phyloP scores from a whole-genome alignment of 2,329 filamentous ascomycete species.

The Fusarium protoensiforme region DNA sequence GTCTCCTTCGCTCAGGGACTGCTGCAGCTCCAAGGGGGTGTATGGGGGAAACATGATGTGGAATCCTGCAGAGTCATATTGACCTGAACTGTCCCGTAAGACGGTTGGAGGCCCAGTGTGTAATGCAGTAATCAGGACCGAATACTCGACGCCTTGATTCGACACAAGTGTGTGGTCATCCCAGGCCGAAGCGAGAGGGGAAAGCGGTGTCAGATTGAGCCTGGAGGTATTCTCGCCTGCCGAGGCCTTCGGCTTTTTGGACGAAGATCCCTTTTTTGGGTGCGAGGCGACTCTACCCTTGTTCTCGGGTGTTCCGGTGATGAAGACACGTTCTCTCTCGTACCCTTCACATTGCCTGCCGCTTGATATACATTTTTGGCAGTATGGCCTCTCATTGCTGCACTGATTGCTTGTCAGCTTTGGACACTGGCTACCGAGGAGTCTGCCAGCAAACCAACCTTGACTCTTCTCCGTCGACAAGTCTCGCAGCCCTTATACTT shows the following conservation, averaged over 20 bases:
- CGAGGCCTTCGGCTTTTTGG: constrained; percentile 48
- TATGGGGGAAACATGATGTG: constrained; percentile 55
- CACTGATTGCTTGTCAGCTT: constrained; percentile 56
- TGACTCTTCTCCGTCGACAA: constrained; percentile 68
- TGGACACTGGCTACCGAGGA: neutral
- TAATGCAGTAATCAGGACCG: constrained; percentile 58
- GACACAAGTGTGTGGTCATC: constrained; percentile 58
- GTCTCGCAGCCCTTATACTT: constrained; percentile 75
- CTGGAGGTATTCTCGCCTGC: constrained; percentile 33
- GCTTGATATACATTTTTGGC: constrained; percentile 68
- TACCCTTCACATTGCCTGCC: constrained; percentile 71
- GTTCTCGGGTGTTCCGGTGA: constrained; percentile 67
- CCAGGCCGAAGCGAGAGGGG: constrained; percentile 63
- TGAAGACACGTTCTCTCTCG: constrained; percentile 71
- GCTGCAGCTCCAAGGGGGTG: constrained; percentile 51
- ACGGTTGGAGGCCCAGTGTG: constrained; percentile 55
- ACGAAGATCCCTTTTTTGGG: constrained; percentile 55
- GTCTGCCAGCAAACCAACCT: constrained; percentile 53
- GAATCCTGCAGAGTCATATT: constrained; percentile 42
- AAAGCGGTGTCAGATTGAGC: constrained; percentile 47
- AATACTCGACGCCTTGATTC: constrained; percentile 49
- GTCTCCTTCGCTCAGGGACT: constrained; percentile 47
- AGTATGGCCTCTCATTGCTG: constrained; percentile 70
- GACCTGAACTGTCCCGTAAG: constrained; percentile 39
- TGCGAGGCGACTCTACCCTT: constrained; percentile 68